These are phyloP conservation scores for Blastobotrys terrestris DNA, from an alignment of 805 yeast genomes.

Conservation along the genomic window DNA sequence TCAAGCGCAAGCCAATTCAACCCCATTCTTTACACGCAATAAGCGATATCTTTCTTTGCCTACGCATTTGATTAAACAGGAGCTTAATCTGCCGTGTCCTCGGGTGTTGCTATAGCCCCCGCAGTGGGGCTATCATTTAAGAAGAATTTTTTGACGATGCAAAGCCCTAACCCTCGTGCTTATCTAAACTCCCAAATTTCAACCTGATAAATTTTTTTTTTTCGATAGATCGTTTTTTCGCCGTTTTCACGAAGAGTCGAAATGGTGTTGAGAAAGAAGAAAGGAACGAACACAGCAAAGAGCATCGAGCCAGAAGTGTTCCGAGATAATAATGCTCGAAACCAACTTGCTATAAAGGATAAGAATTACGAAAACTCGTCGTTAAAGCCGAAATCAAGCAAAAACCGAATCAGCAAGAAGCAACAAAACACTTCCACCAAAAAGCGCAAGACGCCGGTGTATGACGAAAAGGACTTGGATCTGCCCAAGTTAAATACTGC, in stretches of 20 bases:
- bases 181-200: not conserved
- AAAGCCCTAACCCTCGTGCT: conserved; percentile 1
- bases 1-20: no score
- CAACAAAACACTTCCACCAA: conserved; percentile 2
- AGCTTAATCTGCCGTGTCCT: no score
- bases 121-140: no score
- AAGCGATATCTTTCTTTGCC: no score
- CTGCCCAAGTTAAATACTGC: conserved; percentile 79
- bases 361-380: conserved; percentile 13
- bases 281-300: conserved; percentile 11
- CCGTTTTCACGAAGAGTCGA: not conserved
- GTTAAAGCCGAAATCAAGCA: conserved; percentile 6
- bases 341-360: conserved; percentile 15
- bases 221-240: not conserved
- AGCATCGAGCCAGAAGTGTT: conserved; percentile 34
- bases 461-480: conserved; percentile 71
- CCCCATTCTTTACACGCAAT: no score
- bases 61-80: no score
- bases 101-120: no score
- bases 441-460: conserved; percentile 31
- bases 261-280: conserved; percentile 10
- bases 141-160: no score
- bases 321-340: conserved; percentile 21
- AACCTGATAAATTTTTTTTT: not conserved
- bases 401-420: conserved; percentile 16